Evolutionary conservation across 2,329 filamentous ascomycete species (phyloP).

Genomic region (Paraphoma sp.): DNA sequence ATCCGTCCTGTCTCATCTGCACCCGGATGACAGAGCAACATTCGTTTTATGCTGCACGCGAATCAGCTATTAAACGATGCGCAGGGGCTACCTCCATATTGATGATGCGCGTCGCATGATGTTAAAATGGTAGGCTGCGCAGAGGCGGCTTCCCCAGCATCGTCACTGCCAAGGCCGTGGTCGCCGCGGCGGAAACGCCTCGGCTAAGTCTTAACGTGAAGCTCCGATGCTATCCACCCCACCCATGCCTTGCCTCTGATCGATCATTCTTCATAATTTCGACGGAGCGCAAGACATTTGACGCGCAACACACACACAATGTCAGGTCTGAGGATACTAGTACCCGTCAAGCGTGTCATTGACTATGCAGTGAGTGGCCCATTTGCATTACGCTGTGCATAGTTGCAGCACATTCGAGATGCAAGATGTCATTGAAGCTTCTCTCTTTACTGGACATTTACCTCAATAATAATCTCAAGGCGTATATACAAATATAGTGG

Average conservation of each 20-base stretch:
- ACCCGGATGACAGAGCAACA: neutral
- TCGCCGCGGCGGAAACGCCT: slow-evolving; percentile 16
- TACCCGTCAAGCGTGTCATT: slow-evolving; percentile 64
- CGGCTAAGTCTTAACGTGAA: slow-evolving; percentile 16
- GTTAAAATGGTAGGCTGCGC: too few species aligned
- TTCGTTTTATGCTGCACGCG: too few species aligned
- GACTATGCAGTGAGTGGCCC: slow-evolving; percentile 60
- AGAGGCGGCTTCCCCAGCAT: neutral
- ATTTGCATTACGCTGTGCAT: neutral
- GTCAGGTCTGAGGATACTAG: slow-evolving; percentile 60
- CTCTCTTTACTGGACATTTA: neutral
- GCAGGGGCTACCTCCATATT: too few species aligned
- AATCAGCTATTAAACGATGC: too few species aligned
- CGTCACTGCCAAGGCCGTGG: slow-evolving; percentile 13
- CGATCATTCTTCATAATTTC: slow-evolving; percentile 9
- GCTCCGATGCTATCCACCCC: slow-evolving; percentile 26
- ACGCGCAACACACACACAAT: slow-evolving; percentile 36
- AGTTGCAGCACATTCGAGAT: neutral
- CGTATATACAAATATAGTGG: neutral
- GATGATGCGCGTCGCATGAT: too few species aligned
- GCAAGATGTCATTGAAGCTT: neutral
- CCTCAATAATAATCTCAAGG: neutral
- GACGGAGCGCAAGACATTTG: neutral
- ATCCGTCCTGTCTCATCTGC: neutral
- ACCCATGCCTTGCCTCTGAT: slow-evolving; percentile 19